Percentiles rank a stretch among this genome's conserved stretches.
Evolutionary conservation across 176 grass and related monocot species (phyloP).

Genomic region (Eremochloa ophiuroides): DNA sequence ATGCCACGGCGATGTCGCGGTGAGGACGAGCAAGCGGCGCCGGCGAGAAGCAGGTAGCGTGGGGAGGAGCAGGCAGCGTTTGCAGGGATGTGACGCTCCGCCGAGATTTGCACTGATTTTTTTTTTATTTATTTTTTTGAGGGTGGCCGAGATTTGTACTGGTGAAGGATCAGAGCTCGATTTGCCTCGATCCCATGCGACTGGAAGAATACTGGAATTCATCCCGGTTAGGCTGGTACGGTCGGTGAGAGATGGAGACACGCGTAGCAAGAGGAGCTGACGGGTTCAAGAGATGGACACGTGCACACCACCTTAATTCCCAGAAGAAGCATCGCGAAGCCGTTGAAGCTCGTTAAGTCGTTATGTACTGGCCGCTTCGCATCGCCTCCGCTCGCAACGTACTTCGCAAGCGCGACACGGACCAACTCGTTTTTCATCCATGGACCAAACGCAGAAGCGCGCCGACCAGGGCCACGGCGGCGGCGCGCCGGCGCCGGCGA

Average conservation of each 20-base stretch:
- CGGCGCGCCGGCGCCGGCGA: neutral
- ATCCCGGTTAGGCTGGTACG: no score
- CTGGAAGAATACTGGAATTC: no score
- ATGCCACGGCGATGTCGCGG: no score
- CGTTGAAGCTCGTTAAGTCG: neutral
- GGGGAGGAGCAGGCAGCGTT: no score
- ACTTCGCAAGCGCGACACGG: neutral
- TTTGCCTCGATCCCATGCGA: no score
- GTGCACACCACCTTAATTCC: neutral
- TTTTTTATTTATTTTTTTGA: no score
- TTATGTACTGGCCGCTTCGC: neutral
- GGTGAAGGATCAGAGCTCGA: no score
- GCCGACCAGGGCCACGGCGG: neutral
- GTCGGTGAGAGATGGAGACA: neutral
- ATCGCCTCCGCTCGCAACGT: neutral
- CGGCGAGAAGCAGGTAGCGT: no score
- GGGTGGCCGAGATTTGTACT: no score
- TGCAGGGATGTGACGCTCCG: no score
- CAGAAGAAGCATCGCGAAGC: constrained; percentile 10
- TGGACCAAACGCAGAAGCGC: neutral
- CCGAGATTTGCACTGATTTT: no score
- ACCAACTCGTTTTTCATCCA: neutral
- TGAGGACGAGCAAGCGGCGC: no score
- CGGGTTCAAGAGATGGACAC: neutral
- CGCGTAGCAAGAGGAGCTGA: neutral